Evolutionary conservation across 1,139 yeast genomes (phyloP).

Genomic region (Debaryomyces robertsiae): DNA sequence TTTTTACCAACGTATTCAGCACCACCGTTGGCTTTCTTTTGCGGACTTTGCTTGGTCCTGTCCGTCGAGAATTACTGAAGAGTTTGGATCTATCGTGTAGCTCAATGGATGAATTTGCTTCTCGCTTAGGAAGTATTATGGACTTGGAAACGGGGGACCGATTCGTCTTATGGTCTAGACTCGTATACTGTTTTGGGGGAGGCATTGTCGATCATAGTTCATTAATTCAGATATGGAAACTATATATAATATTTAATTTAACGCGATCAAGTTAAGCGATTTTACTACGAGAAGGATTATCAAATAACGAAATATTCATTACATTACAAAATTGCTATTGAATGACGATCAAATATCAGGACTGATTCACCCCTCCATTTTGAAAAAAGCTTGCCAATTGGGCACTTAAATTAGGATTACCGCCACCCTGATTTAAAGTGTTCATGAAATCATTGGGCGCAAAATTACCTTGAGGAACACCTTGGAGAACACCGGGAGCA

Average conservation of each 20-base stretch:
- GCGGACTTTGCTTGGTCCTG: background rate
- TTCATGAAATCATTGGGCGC: constrained; percentile 19
- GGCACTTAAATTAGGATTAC: constrained; percentile 35
- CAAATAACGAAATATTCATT: background rate
- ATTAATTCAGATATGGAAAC: background rate
- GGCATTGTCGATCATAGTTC: constrained; percentile 1
- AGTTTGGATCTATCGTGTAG: constrained; percentile 7
- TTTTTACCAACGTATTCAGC: constrained; percentile 3
- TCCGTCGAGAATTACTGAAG: constrained; percentile 6
- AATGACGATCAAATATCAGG: background rate
- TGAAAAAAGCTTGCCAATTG: constrained; percentile 43
- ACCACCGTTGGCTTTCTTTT: background rate
- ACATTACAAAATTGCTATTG: constrained; percentile 1
- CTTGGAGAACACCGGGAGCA: constrained; percentile 17
- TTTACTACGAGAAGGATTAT: background rate
- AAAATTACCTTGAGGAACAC: constrained; percentile 14
- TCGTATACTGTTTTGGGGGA: constrained; percentile 1
- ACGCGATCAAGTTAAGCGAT: constrained; percentile 1
- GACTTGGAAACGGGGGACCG: constrained; percentile 7
- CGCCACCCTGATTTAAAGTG: constrained; percentile 20
- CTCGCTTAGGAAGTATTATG: constrained; percentile 2
- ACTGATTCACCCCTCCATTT: constrained; percentile 19
- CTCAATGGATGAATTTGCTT: background rate
- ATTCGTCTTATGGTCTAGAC: constrained; percentile 2
- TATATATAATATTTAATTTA: background rate